phyloP scores from a whole-genome alignment of 2,329 filamentous ascomycete species.

The Penicillium decumbens region DNA sequence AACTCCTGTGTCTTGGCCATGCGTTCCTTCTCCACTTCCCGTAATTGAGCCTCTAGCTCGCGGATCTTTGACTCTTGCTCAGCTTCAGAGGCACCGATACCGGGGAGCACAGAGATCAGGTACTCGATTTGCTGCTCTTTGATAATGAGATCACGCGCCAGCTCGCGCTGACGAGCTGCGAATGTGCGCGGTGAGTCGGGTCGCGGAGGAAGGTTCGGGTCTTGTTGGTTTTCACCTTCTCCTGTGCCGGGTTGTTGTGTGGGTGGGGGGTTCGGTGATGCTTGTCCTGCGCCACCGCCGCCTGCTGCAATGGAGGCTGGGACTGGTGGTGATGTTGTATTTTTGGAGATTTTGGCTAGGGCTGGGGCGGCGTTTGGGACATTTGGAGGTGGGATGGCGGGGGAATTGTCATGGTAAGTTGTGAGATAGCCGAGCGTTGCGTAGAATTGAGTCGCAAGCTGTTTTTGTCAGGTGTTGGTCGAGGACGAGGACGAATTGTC shows the following conservation, averaged over 20 bases:
- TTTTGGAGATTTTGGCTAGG: slow-evolving; percentile 42
- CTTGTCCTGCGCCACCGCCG: slow-evolving; percentile 12
- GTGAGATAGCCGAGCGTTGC: slow-evolving; percentile 48
- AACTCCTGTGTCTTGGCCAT: slow-evolving; percentile 41
- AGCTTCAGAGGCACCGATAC: slow-evolving; percentile 42
- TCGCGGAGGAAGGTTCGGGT: slow-evolving; percentile 31
- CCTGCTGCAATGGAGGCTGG: slow-evolving; percentile 25
- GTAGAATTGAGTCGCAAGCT: slow-evolving; percentile 51
- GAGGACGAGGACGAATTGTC: background rate
- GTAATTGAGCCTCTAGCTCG: slow-evolving; percentile 43
- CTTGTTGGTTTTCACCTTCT: slow-evolving; percentile 16
- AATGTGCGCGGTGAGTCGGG: slow-evolving; percentile 44
- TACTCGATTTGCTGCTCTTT: slow-evolving; percentile 51
- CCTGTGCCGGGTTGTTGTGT: slow-evolving; percentile 18
- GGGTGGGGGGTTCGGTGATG: slow-evolving; percentile 23
- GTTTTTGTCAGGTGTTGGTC: slow-evolving; percentile 1
- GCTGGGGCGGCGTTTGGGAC: slow-evolving; percentile 33
- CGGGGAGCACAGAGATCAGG: slow-evolving; percentile 44
- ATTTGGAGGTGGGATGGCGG: slow-evolving; percentile 31
- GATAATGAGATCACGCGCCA: slow-evolving; percentile 47
- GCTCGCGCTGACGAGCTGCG: slow-evolving; percentile 42
- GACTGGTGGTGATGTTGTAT: slow-evolving; percentile 33
- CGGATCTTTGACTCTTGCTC: slow-evolving; percentile 44
- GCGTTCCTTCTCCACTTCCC: slow-evolving; percentile 43
- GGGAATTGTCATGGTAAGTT: slow-evolving; percentile 45